These are phyloP conservation scores for Aspergillus thermomutatus DNA, from an alignment of 2,329 filamentous ascomycete genomes.

Conservation along the genomic window DNA sequence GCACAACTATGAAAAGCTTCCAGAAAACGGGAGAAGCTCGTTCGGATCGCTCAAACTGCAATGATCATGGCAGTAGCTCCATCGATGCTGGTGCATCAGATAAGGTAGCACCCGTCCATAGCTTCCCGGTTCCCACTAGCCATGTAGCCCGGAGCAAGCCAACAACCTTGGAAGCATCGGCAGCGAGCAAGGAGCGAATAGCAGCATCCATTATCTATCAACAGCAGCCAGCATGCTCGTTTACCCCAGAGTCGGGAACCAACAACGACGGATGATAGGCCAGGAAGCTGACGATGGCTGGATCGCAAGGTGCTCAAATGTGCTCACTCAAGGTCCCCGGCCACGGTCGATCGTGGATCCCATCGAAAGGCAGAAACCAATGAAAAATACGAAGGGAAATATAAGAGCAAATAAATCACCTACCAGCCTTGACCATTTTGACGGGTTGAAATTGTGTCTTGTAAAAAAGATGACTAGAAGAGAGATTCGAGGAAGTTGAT, in stretches of 20 bases:
- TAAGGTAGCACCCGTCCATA: not conserved
- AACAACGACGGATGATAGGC: constrained; percentile 27
- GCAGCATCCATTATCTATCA: not conserved
- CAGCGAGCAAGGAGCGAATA: not conserved
- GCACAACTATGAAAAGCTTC: constrained; percentile 4
- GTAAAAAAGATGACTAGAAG: constrained; percentile 19
- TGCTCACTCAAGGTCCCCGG: constrained; percentile 39
- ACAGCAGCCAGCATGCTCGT: constrained; percentile 6
- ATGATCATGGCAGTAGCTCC: not conserved
- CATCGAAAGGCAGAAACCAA: constrained; percentile 11
- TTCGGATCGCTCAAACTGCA: not conserved
- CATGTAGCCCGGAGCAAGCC: not conserved
- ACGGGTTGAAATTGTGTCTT: constrained; percentile 45
- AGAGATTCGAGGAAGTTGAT: not conserved
- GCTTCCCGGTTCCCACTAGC: too few species aligned
- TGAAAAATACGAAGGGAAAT: constrained; percentile 17
- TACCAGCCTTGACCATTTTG: constrained; percentile 99
- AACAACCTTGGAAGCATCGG: not conserved
- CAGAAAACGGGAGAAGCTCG: constrained; percentile 2
- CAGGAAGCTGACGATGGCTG: constrained; percentile 7
- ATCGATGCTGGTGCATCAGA: not conserved
- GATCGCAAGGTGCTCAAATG: constrained; percentile 42
- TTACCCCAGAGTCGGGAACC: constrained; percentile 4
- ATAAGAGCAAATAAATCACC: constrained; percentile 37
- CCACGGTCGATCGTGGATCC: constrained; percentile 28